These are phyloP conservation scores for Rhazya stricta DNA, from an alignment of 257 asterid species.

Conservation along the genomic window DNA sequence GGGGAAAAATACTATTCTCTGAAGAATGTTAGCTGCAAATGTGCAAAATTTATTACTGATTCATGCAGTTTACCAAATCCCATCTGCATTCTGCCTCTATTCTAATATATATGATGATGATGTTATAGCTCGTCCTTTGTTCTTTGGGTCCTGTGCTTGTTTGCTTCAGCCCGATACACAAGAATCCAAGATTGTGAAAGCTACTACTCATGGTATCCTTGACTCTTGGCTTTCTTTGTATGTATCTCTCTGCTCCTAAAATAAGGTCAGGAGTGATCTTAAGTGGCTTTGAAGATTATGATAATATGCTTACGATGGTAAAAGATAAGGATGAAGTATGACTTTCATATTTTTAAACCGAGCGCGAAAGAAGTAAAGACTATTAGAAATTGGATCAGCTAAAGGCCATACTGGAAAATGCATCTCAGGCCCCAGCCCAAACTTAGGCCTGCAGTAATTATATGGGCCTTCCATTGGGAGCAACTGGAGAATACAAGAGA, in stretches of 20 bases:
- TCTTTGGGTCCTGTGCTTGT: not conserved
- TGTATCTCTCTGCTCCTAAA: too few relatives aligned
- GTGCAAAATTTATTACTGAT: not conserved
- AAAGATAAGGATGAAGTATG: too few relatives aligned
- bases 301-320: too few relatives aligned
- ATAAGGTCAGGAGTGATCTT: too few relatives aligned
- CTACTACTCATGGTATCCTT: not conserved
- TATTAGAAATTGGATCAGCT: too few relatives aligned
- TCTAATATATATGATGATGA: too few relatives aligned
- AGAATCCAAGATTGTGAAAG: not conserved
- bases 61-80: not conserved
- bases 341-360: too few relatives aligned
- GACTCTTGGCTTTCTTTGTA: not conserved
- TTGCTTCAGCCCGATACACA: not conserved
- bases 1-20: not conserved
- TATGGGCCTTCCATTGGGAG: too few relatives aligned
- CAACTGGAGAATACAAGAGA: too few relatives aligned
- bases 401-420: not conserved
- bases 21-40: not conserved
- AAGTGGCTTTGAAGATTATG: too few relatives aligned
- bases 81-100: not conserved
- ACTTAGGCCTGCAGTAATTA: not conserved
- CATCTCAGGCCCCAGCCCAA: not conserved
- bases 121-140: not conserved
- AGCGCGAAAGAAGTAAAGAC: not conserved